These are phyloP conservation scores for Candolleomyces efflorescens DNA, from an alignment of 768 basidiomycete genomes.

Conservation along the genomic window DNA sequence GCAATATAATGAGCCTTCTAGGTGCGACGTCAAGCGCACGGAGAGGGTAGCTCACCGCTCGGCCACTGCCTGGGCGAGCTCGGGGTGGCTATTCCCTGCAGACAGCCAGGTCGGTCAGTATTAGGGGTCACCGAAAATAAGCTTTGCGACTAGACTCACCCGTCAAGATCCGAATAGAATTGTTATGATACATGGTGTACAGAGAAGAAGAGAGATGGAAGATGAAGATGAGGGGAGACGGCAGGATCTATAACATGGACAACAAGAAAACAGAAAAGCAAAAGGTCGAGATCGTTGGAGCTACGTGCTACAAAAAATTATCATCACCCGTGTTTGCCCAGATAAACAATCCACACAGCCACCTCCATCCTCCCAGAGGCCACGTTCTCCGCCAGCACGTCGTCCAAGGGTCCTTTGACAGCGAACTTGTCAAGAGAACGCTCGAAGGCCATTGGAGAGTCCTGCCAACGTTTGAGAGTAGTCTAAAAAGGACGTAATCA, in stretches of 20 bases:
- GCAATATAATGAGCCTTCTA: slow-evolving; percentile 14
- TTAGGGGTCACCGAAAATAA: background rate
- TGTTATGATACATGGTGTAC: slow-evolving; percentile 68
- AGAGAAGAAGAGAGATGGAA: slow-evolving; percentile 14
- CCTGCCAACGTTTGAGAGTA: too few species aligned
- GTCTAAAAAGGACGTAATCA: too few species aligned
- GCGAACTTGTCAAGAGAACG: too few species aligned
- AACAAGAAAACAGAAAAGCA: slow-evolving; percentile 8
- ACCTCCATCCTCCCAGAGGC: slow-evolving; percentile 18
- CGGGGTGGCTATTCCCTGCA: slow-evolving; percentile 94
- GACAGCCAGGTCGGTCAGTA: slow-evolving; percentile 1
- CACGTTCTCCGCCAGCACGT: too few species aligned
- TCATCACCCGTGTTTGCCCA: slow-evolving; percentile 26
- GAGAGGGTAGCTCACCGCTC: slow-evolving; percentile 85
- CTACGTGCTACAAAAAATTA: slow-evolving; percentile 12
- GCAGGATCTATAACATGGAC: slow-evolving; percentile 35
- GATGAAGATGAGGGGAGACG: slow-evolving; percentile 13
- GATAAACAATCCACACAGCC: slow-evolving; percentile 44
- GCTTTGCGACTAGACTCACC: slow-evolving; percentile 38
- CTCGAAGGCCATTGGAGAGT: too few species aligned
- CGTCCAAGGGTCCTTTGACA: too few species aligned
- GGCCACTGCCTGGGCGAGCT: slow-evolving; percentile 92
- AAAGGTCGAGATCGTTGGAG: slow-evolving; percentile 6
- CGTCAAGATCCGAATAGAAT: slow-evolving; percentile 71
- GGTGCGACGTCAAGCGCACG: slow-evolving; percentile 39